Evolutionary conservation across 2,329 filamentous ascomycete species (phyloP).

Genomic region (Coniochaeta ligniaria): DNA sequence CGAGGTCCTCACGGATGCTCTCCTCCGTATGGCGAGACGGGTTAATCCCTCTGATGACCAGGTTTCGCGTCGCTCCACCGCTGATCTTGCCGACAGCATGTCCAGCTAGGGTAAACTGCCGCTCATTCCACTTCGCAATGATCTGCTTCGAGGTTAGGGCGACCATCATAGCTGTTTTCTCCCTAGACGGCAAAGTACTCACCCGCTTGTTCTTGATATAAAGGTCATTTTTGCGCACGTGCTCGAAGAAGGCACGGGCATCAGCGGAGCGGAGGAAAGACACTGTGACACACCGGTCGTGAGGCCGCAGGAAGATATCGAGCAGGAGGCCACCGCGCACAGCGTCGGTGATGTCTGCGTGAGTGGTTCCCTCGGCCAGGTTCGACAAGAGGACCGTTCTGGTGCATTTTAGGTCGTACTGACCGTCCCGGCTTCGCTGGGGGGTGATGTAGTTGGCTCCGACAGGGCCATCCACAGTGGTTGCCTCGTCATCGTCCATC

Average conservation of each 20-base stretch:
- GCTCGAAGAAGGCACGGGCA: slow-evolving; percentile 57
- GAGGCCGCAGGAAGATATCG: slow-evolving; percentile 55
- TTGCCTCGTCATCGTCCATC: slow-evolving; percentile 7
- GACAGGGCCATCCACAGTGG: slow-evolving; percentile 7
- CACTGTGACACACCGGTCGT: slow-evolving; percentile 55
- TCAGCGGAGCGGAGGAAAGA: slow-evolving; percentile 62
- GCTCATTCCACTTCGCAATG: slow-evolving; percentile 61
- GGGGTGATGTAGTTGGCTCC: slow-evolving; percentile 10
- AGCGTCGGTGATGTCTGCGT: slow-evolving; percentile 56
- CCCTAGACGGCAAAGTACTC: slow-evolving; percentile 19
- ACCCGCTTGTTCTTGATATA: slow-evolving; percentile 64
- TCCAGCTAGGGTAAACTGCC: slow-evolving; percentile 58
- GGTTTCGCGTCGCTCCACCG: slow-evolving; percentile 64
- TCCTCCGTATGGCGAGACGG: slow-evolving; percentile 50
- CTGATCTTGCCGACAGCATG: slow-evolving; percentile 59
- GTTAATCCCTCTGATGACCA: slow-evolving; percentile 57
- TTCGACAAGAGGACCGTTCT: slow-evolving; percentile 58
- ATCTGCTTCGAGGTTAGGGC: slow-evolving; percentile 39
- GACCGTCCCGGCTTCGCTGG: slow-evolving; percentile 11
- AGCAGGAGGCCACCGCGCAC: slow-evolving; percentile 66
- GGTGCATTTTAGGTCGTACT: slow-evolving; percentile 29
- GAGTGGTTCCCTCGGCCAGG: slow-evolving; percentile 53
- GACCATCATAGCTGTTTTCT: not conserved
- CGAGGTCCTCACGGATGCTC: slow-evolving; percentile 63
- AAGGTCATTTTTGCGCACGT: slow-evolving; percentile 58